Base-by-base conservation (phyloP, 345 rosid species). In the Moricandia arvensis region DNA sequence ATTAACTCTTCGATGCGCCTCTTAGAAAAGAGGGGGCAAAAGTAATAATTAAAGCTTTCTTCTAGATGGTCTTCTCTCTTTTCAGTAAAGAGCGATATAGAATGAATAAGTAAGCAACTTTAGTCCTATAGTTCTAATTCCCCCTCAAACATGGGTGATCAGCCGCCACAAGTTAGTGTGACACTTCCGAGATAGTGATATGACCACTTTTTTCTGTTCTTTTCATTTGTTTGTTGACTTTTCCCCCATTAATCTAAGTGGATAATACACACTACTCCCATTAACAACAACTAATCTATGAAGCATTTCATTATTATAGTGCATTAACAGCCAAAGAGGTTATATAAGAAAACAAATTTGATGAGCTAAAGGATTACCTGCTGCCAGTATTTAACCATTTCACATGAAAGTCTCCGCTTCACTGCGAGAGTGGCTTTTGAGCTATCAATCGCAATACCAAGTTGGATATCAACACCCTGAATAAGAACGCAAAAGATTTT, bases 321-420 rank as follows among this genome's bases (percentile, higher is more conserved):
- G 26, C 16, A 37, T 47, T 54, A 62, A 61, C 29, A 1, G 53
- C 24, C 24, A 35, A 13, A 54, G 45, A 29, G 7, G 29, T 37
- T 11, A 7, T 5, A 51, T 29, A 51, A 66, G 54, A 59, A 17
- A 51, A 53, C 35, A 69, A 53, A 62, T 13, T 67, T 69, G 53
- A 55, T 10, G 8, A 24, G 66, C 41, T 63, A 63, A 70, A 70
- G 70, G 15, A 68, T 5, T 86, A 95, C 99, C 97, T 96, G 99
- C 86, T 93, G 97, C 99, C 98, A 96, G 75, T 89, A 93, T 81
- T 90, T 96, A 12, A 92, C 98, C 98, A 96, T 91, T 90, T 96
- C 99, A 80, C 99, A 96, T 66, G 98, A 96, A 84, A 96, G 98
- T 82, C 99, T 87, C 62, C 99, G 87, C 79, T 96, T 96, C 81